Evolutionary conservation across 257 asterid species (phyloP).

Genomic region (Jacaranda mimosifolia): DNA sequence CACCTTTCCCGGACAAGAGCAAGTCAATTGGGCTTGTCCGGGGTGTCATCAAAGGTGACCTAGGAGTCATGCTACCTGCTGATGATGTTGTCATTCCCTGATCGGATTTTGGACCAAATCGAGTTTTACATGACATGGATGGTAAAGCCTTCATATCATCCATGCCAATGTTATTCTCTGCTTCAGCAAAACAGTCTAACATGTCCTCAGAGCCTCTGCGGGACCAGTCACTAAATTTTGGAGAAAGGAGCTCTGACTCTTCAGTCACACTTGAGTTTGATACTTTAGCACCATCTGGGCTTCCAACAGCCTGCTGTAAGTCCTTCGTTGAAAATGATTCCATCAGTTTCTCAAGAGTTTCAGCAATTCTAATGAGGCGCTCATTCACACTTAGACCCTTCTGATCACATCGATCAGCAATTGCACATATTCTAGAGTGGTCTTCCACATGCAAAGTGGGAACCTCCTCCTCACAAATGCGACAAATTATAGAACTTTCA

Average conservation of each 20-base stretch:
- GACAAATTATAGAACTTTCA: conserved; percentile 94
- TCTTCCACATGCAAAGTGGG: conserved; percentile 98
- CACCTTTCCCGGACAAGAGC: conserved; percentile 89
- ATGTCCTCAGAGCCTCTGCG: conserved; percentile 97
- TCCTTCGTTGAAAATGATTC: conserved; percentile 83
- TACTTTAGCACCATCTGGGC: conserved; percentile 84
- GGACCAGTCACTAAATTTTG: conserved; percentile 97
- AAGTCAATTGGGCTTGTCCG: conserved; percentile 82
- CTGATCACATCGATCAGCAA: conserved; percentile 97
- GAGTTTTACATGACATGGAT: conserved; percentile 86
- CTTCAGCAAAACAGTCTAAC: conserved; percentile 90
- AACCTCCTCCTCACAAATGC: conserved; percentile 99
- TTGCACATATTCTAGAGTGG: conserved; percentile 95
- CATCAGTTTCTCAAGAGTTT: conserved; percentile 90
- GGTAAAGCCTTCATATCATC: conserved; percentile 89
- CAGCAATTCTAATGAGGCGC: conserved; percentile 83
- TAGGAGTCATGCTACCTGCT: conserved; percentile 99
- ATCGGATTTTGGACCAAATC: conserved; percentile 97
- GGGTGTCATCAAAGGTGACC: conserved; percentile 95
- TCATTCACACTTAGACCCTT: conserved; percentile 92
- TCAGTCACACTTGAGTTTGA: conserved; percentile 86
- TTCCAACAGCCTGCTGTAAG: conserved; percentile 66
- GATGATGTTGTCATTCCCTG: conserved; percentile 98
- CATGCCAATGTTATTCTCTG: conserved; percentile 70
- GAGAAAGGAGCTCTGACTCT: conserved; percentile 91